These are phyloP conservation scores for Tulasnella sp. DNA, from an alignment of 768 basidiomycete species.

Conservation along the genomic window DNA sequence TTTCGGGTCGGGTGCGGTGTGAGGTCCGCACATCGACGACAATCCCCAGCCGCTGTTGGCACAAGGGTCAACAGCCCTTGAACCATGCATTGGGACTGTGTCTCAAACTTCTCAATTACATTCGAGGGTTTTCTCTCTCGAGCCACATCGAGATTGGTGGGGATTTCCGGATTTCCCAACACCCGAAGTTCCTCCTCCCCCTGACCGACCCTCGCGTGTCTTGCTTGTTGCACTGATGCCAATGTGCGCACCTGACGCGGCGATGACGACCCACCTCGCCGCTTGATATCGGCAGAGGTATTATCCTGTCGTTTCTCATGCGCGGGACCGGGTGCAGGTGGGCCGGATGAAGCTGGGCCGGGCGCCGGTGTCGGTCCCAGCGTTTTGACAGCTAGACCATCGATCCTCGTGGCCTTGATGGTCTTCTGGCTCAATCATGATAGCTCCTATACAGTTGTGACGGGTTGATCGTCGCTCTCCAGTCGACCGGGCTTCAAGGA, in stretches of 20 bases:
- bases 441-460: not conserved
- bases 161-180: not conserved
- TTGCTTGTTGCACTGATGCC: not conserved
- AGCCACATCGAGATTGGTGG: not conserved
- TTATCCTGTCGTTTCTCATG: not conserved
- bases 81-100: not conserved
- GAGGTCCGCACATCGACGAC: not conserved
- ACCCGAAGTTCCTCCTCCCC: not conserved
- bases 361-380: not conserved
- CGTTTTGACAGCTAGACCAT: not conserved
- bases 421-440: not conserved
- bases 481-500: not conserved
- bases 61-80: not conserved
- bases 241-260: not conserved
- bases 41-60: not conserved
- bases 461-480: not conserved
- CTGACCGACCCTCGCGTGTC: conserved; percentile 3
- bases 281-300: not conserved
- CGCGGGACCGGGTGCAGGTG: too few relatives aligned
- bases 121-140: not conserved
- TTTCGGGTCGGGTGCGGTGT: not conserved
- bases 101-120: not conserved
- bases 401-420: not conserved
- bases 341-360: not conserved
- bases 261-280: not conserved